Evolutionary conservation across 805 yeast genomes (phyloP), one percentile per base, ranked within the genome.

Genomic region (Suhomyces sp.): DNA sequence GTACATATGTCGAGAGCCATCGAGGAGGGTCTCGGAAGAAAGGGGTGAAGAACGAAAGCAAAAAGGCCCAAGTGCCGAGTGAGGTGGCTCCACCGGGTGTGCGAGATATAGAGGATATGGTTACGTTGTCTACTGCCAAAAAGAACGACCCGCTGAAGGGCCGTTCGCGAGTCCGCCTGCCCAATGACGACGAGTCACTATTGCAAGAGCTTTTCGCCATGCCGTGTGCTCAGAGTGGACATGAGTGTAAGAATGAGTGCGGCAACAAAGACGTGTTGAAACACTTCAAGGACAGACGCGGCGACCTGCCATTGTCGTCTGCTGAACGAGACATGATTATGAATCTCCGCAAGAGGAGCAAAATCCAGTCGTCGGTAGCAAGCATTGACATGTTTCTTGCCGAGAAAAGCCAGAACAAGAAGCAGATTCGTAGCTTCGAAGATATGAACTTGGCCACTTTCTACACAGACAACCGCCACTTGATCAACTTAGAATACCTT

Each of bases 11-110:
- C 4, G 78, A 77, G 58, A 77, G 82, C 54, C 74, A 79, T 42
- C 63, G 85, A 55, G 85, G 85, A 40, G 85, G 85, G 1, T 75
- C 83, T 6, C 63, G 85, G 45, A 77, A 70, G 56, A 80, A 76
- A 57, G 84, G 84, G 13, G 74, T 75, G 9, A 38, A 38, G 24
- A 38, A 19, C 24, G 42, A 17, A n/a, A 38, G 19, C 12, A 22
- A 73, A 68, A 12, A 47, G 13, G 48, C 10, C 31, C 23, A 13
- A 17, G 9, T 15, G 17, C 12, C 41, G n/a, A 49, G 47, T 22
- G 50, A 49, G 31, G 33, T 29, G 51, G 41, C 22, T 7, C 22
- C 19, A 6, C 41, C 15, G 23, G 42, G 13, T 4, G 42, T 38
- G 51, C 48, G 10, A 42, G 65, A 62, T 50, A 62, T 62, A 24